Conservation (phyloP, 116 monocot species). For the Papilionanthe hybrid region DNA sequence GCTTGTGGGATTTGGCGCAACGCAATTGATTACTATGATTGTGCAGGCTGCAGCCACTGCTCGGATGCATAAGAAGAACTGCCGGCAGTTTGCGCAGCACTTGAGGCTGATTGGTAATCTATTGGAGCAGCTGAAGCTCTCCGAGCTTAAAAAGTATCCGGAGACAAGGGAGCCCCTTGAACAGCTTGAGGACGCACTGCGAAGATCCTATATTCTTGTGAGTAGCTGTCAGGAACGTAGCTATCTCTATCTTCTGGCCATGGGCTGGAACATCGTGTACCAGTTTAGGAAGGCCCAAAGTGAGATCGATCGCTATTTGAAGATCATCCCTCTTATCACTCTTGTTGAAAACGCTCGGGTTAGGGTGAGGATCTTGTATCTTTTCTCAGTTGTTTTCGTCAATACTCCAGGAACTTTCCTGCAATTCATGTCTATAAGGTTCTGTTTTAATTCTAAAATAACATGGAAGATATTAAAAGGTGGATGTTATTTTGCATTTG, state of each 20-base stretch:
- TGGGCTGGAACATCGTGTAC: conserved; percentile 68
- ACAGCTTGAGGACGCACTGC: conserved; percentile 85
- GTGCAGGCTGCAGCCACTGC: conserved; percentile 67
- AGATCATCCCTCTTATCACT: conserved; percentile 71
- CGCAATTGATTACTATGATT: conserved; percentile 65
- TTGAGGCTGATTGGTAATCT: conserved; percentile 86
- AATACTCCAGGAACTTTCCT: background rate
- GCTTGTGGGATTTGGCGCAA: conserved; percentile 78
- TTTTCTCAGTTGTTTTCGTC: background rate
- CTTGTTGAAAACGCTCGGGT: conserved; percentile 69
- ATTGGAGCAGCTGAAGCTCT: conserved; percentile 81
- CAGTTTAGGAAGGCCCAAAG: conserved; percentile 54
- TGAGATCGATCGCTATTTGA: conserved; percentile 76
- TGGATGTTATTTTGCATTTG: too few species aligned
- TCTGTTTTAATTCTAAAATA: background rate
- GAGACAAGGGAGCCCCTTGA: conserved; percentile 94
- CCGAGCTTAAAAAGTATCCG: conserved; percentile 86
- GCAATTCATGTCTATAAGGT: background rate
- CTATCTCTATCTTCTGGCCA: conserved; percentile 52
- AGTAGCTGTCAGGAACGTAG: conserved; percentile 48
- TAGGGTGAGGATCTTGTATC: conserved; percentile 32
- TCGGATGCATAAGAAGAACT: conserved; percentile 86
- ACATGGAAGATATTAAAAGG: too few species aligned
- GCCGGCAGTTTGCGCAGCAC: conserved; percentile 80
- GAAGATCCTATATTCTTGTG: conserved; percentile 43